These are phyloP conservation scores for Helotiales sp. DNA, from an alignment of 2,329 filamentous ascomycete species.

Conservation along the genomic window DNA sequence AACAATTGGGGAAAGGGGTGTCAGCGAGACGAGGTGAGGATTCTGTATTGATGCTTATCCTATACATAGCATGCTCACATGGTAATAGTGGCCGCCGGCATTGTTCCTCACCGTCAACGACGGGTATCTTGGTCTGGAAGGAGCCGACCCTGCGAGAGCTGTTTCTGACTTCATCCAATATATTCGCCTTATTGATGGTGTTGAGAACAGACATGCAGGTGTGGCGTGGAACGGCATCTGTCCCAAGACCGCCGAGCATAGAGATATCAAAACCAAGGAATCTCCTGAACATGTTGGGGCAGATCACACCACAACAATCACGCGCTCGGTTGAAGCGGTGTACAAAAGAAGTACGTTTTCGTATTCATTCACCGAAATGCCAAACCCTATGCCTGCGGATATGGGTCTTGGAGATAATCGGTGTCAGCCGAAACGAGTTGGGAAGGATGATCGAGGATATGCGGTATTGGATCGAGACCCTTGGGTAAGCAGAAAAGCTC, in stretches of 20 bases:
- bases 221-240: conserved; percentile 1
- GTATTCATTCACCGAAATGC: not conserved
- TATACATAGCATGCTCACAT: not conserved
- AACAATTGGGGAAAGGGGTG: conserved; percentile 1
- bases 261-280: not conserved
- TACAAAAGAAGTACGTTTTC: not conserved
- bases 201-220: not conserved
- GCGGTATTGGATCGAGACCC: conserved; percentile 3
- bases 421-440: not conserved
- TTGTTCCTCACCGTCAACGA: conserved; percentile 4
- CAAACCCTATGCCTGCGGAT: conserved; percentile 3
- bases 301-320: not conserved
- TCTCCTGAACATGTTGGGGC: not conserved
- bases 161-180: not conserved
- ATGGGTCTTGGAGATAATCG: conserved; percentile 3
- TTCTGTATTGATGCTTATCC: not conserved
- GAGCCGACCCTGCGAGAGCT: not conserved
- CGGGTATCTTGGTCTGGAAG: conserved; percentile 4
- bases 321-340: not conserved
- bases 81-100: not conserved
- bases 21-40: conserved; percentile 6
- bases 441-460: conserved; percentile 6
- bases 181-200: not conserved
- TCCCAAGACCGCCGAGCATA: not conserved
- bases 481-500: too few relatives aligned